Percentiles rank a stretch among this genome's conserved stretches.
phyloP scores from a whole-genome alignment of 2,329 filamentous ascomycete species.

The Xylaria sp. region DNA sequence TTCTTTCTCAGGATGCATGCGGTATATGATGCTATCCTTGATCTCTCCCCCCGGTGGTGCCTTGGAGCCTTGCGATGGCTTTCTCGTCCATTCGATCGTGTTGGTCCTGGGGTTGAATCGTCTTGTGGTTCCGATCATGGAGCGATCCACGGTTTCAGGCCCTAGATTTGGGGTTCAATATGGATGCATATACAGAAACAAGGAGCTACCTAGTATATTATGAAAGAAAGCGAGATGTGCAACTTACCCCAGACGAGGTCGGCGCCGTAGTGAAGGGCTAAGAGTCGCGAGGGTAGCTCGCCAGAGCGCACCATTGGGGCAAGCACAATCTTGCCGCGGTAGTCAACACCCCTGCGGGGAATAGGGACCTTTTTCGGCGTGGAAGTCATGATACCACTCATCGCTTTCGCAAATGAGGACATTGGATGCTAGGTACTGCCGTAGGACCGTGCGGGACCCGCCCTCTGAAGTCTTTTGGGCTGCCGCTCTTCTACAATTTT shows the following conservation, averaged over 20 bases:
- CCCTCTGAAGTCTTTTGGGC: background rate
- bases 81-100: conserved; percentile 84
- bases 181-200: background rate
- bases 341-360: conserved; percentile 87
- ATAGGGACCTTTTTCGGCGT: conserved; percentile 76
- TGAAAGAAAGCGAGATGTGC: background rate
- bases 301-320: conserved; percentile 99
- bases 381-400: conserved; percentile 63
- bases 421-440: conserved; percentile 31
- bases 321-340: conserved; percentile 90
- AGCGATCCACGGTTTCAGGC: conserved; percentile 90
- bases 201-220: too few species aligned
- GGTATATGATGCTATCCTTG: conserved; percentile 77
- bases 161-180: conserved; percentile 52
- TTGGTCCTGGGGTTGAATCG: conserved; percentile 76
- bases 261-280: conserved; percentile 92
- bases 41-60: conserved; percentile 56
- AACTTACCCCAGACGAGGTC: conserved; percentile 89
- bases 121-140: conserved; percentile 86
- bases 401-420: conserved; percentile 30
- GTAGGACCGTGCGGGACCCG: conserved; percentile 1
- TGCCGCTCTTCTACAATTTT: background rate
- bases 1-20: conserved; percentile 80
- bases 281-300: conserved; percentile 85
- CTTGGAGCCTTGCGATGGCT: conserved; percentile 72